phyloP scores from a whole-genome alignment of 129 eudicot species.

The Mikania micrantha region DNA sequence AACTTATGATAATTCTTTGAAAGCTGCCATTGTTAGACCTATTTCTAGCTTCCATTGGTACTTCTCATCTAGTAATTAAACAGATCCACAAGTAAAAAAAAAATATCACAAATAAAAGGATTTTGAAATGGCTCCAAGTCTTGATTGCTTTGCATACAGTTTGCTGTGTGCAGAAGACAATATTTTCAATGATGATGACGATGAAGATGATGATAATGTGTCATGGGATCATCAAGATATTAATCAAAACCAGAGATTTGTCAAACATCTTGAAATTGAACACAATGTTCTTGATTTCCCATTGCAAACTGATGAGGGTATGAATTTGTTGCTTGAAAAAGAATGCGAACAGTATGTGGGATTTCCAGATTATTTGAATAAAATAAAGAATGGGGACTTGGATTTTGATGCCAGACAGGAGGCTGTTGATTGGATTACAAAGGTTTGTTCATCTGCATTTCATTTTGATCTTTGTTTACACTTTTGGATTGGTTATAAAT shows the following conservation, averaged over 20 bases:
- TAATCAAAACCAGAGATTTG: slow-evolving; percentile 27
- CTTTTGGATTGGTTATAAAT: too few species aligned
- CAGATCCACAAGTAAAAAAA: too few species aligned
- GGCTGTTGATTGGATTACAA: slow-evolving; percentile 61
- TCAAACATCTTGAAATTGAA: slow-evolving; percentile 18
- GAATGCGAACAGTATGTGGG: slow-evolving; percentile 54
- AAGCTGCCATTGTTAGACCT: too few species aligned
- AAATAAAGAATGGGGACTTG: slow-evolving; percentile 47
- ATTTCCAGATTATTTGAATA: slow-evolving; percentile 37
- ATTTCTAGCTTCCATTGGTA: too few species aligned
- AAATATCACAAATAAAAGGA: too few species aligned
- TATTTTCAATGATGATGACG: slow-evolving; percentile 35
- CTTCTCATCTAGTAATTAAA: too few species aligned
- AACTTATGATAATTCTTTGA: too few species aligned
- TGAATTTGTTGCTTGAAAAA: slow-evolving; percentile 38
- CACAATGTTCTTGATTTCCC: slow-evolving; percentile 26
- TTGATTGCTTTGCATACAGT: slow-evolving; percentile 54
- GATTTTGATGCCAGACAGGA: slow-evolving; percentile 50
- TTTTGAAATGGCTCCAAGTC: slow-evolving; percentile 50
- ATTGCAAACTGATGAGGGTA: slow-evolving; percentile 40
- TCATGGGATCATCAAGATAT: slow-evolving; percentile 9
- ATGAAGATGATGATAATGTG: too few species aligned
- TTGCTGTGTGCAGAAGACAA: slow-evolving; percentile 62
- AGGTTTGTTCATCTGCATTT: slow-evolving; percentile 52
- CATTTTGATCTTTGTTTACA: too few species aligned